phyloP scores from a whole-genome alignment of 345 rosid genomes.

The Citrus glauca region DNA sequence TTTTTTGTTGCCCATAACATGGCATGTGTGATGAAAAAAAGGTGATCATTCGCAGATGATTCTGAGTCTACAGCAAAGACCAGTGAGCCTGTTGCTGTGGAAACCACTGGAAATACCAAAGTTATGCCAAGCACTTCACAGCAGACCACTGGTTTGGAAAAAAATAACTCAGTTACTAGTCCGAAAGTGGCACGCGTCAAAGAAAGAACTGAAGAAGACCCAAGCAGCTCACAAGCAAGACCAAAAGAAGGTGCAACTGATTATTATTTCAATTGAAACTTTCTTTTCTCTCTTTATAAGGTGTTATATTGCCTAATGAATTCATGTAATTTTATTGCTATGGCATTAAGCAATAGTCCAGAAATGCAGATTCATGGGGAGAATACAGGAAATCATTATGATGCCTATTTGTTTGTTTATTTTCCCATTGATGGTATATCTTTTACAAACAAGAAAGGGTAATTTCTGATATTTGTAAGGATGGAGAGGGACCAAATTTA shows the following conservation, averaged over 20 bases:
- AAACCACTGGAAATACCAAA: constrained; percentile 26
- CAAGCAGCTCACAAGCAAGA: constrained; percentile 55
- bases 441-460: not conserved
- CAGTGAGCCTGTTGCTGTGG: constrained; percentile 22
- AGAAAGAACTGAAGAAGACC: constrained; percentile 48
- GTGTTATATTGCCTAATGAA: not conserved
- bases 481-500: not conserved
- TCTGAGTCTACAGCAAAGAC: constrained; percentile 29
- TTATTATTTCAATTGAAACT: not conserved
- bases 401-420: not conserved
- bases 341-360: not conserved
- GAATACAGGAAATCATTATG: not conserved
- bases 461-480: not conserved
- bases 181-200: constrained; percentile 16
- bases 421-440: not conserved
- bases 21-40: constrained; percentile 1
- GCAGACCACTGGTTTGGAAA: constrained; percentile 18
- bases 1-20: not conserved
- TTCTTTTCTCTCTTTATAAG: not conserved
- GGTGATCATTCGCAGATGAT: constrained; percentile 39
- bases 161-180: constrained; percentile 28
- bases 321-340: not conserved
- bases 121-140: constrained; percentile 19
- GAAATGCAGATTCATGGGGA: not conserved
- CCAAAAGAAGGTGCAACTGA: constrained; percentile 63